These are phyloP conservation scores for Aspergillus sp. DNA, from an alignment of 2,329 filamentous ascomycete genomes.

Conservation along the genomic window DNA sequence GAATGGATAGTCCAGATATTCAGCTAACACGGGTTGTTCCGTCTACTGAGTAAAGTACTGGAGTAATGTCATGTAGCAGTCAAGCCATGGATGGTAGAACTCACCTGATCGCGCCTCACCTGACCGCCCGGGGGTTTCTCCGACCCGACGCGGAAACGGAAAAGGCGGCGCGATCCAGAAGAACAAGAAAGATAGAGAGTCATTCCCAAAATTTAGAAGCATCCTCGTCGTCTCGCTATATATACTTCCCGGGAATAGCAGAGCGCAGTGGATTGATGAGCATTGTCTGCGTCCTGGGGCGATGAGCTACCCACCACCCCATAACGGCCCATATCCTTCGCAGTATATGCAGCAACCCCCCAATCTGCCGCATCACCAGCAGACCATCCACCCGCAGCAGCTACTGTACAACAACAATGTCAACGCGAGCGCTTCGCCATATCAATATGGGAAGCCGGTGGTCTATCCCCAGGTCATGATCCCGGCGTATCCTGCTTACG, in stretches of 20 bases:
- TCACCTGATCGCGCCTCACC: slow-evolving; percentile 20
- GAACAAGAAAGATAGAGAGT: slow-evolving; percentile 6
- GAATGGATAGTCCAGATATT: too few species aligned
- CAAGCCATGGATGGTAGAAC: neutral
- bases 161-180: slow-evolving; percentile 18
- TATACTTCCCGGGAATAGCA: slow-evolving; percentile 14
- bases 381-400: slow-evolving; percentile 35
- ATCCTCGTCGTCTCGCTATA: slow-evolving; percentile 4
- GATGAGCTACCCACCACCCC: slow-evolving; percentile 46
- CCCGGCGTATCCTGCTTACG: slow-evolving; percentile 33
- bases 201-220: slow-evolving; percentile 4
- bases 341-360: slow-evolving; percentile 35
- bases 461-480: slow-evolving; percentile 38
- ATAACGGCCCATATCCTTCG: slow-evolving; percentile 43
- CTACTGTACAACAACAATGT: slow-evolving; percentile 41
- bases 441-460: slow-evolving; percentile 40
- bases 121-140: slow-evolving; percentile 32
- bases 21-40: too few species aligned
- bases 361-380: slow-evolving; percentile 28
- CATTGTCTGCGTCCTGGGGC: slow-evolving; percentile 32
- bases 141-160: slow-evolving; percentile 31
- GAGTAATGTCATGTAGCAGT: neutral
- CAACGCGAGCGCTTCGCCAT: slow-evolving; percentile 29
- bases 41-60: too few species aligned
- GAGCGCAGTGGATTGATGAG: slow-evolving; percentile 24